Conservation (phyloP, 2,329 filamentous ascomycete species). For the Lachnellula occidentalis region DNA sequence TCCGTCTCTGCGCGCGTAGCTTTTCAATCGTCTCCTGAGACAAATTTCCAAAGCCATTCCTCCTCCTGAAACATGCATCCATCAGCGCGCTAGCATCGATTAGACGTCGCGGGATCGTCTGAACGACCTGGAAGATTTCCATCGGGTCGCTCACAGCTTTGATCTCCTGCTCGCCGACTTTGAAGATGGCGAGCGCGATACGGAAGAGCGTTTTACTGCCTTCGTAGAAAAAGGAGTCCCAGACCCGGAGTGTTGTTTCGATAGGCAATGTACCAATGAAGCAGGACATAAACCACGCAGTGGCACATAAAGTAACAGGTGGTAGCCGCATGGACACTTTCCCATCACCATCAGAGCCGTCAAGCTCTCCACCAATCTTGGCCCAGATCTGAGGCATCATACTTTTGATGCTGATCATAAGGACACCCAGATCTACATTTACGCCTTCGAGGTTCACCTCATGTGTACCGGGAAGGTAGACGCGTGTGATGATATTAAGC, state of each 20-base stretch:
- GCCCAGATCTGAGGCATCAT: slow-evolving; percentile 78
- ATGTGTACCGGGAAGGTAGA: slow-evolving; percentile 86
- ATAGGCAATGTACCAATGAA: slow-evolving; percentile 91
- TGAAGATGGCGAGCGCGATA: slow-evolving; percentile 86
- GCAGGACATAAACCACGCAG: slow-evolving; percentile 96
- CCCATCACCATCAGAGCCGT: slow-evolving; percentile 33
- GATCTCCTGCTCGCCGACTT: slow-evolving; percentile 77
- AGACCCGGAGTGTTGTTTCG: slow-evolving; percentile 85
- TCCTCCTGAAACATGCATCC: slow-evolving; percentile 75
- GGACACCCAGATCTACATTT: slow-evolving; percentile 87
- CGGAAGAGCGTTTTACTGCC: slow-evolving; percentile 91
- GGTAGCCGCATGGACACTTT: slow-evolving; percentile 55
- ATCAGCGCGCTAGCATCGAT: slow-evolving; percentile 78
- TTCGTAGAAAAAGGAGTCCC: slow-evolving; percentile 95
- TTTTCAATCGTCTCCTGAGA: slow-evolving; percentile 78
- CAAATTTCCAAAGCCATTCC: slow-evolving; percentile 74
- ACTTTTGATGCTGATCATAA: slow-evolving; percentile 83
- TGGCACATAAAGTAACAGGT: slow-evolving; percentile 87
- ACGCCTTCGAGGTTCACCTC: slow-evolving; percentile 85
- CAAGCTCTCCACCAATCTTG: slow-evolving; percentile 77
- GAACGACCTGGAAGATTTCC: slow-evolving; percentile 94
- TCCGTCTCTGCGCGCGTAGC: slow-evolving; percentile 62
- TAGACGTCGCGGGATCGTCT: slow-evolving; percentile 74
- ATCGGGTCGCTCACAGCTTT: slow-evolving; percentile 76
- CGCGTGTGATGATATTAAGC: slow-evolving; percentile 83